Evolutionary conservation across 2,329 filamentous ascomycete species (phyloP), one percentile per base, ranked within the genome.

Genomic region (Cercospora canescens): DNA sequence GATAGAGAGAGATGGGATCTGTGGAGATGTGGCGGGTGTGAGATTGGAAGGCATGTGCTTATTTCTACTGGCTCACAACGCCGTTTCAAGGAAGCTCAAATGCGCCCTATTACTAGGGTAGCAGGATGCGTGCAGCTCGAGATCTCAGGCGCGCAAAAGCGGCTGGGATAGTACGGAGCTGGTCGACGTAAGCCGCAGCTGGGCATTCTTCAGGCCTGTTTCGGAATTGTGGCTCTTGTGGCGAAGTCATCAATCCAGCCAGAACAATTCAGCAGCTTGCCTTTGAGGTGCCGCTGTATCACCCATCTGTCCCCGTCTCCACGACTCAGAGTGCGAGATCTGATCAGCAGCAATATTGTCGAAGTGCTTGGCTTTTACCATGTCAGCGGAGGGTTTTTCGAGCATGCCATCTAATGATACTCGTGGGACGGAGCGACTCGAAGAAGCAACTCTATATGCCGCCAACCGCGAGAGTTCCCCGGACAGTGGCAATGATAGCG

Each of bases 41-140:
- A 61, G 30, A 61, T 61, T 32, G 32, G 59, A 61, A 61, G 59
- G 59, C 21, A 61, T 61, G 18, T 52, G 59, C 37, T 35, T 61
- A 35, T 52, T 34, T 14, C n/a, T n/a, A n/a, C 26, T 28, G 14
- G 39, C 35, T 32, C 21, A 30, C 35, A 48, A 12, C 28, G 26
- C 16, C 21, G 57, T 50, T 45, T 61, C 59, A 48, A 39, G 28
- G 14, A 3, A 24, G n/a, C 41, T 52, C 28, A 24, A 50, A 28
- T 18, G 37, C 7, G 2, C 57, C 39, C 9, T n/a, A 35, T 56
- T 12, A 30, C 18, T 56, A 30, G 16, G 52, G 24, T n/a, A 56
- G 28, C 7, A 28, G 35, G 28, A 18, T 30, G 6, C n/a, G n/a
- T 18, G 52, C 34, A n/a, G 28, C 52, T 56, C 28, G 7, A 56